Conservation (phyloP, 1,284 basidiomycete species). For the Exsudoporus floridanus region DNA sequence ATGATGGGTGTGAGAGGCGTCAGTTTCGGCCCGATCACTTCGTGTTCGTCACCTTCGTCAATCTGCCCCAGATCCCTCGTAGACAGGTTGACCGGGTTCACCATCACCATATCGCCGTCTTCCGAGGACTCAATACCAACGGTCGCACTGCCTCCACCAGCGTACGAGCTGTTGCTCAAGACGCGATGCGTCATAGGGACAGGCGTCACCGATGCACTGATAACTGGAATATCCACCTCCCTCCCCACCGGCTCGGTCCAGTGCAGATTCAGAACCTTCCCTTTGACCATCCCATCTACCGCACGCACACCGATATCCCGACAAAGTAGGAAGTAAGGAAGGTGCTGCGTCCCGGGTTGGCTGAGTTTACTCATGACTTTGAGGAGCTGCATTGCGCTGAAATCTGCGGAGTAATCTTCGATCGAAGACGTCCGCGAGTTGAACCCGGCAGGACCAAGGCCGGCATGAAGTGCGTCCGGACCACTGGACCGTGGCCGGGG, state of each 20-base stretch:
- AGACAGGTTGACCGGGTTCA: constrained; percentile 36
- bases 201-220: constrained; percentile 28
- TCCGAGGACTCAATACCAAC: constrained; percentile 40
- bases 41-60: constrained; percentile 37
- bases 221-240: constrained; percentile 25
- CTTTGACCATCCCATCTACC: constrained; percentile 79
- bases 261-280: constrained; percentile 67
- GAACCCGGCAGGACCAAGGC: constrained; percentile 59
- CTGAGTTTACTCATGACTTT: constrained; percentile 73
- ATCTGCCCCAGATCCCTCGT: constrained; percentile 39
- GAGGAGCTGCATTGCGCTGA: constrained; percentile 70
- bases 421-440: constrained; percentile 40
- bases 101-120: constrained; percentile 49
- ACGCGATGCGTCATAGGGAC: constrained; percentile 29
- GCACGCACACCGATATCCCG: constrained; percentile 73
- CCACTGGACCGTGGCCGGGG: constrained; percentile 39
- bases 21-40: constrained; percentile 69
- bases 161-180: constrained; percentile 31
- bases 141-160: constrained; percentile 36
- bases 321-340: constrained; percentile 77
- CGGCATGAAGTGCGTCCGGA: constrained; percentile 53
- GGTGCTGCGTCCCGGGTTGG: constrained; percentile 54
- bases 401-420: constrained; percentile 49
- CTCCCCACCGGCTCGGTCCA: constrained; percentile 71
- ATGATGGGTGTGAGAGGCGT: constrained; percentile 75